These are phyloP conservation scores for Saposhnikovia divaricata DNA, from an alignment of 129 eudicot species.

Conservation along the genomic window DNA sequence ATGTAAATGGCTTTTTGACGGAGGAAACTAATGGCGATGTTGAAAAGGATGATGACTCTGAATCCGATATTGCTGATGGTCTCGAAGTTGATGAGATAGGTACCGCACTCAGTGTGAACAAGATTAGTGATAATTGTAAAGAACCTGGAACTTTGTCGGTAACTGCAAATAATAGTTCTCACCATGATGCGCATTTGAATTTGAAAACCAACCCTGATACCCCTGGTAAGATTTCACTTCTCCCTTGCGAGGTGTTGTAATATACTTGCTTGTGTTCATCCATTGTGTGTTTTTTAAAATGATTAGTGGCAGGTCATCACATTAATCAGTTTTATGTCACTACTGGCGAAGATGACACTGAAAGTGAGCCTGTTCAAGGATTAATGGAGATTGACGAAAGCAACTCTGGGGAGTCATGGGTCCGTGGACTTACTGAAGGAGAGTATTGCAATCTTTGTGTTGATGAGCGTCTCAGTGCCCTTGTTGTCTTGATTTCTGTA, in stretches of 20 bases:
- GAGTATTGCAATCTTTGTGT: conserved; percentile 89
- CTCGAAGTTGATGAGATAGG: conserved; percentile 69
- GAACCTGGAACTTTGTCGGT: conserved; percentile 25
- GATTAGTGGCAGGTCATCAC: conserved; percentile 7
- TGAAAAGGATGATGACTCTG: conserved; percentile 78
- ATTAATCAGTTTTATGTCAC: conserved; percentile 10
- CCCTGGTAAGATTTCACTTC: conserved; percentile 25
- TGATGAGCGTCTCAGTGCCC: conserved; percentile 92
- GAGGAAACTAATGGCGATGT: conserved; percentile 66
- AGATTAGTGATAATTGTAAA: conserved; percentile 14
- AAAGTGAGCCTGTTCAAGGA: conserved; percentile 34
- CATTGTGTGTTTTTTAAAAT: neutral
- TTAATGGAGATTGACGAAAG: conserved; percentile 69
- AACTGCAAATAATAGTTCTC: conserved; percentile 22
- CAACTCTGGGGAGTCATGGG: conserved; percentile 75
- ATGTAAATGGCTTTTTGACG: conserved; percentile 47
- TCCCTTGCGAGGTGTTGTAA: conserved; percentile 5
- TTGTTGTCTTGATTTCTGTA: conserved; percentile 68
- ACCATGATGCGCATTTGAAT: conserved; percentile 24
- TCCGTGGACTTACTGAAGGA: conserved; percentile 90
- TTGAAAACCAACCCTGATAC: conserved; percentile 7
- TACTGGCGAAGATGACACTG: conserved; percentile 29
- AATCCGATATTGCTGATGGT: conserved; percentile 71
- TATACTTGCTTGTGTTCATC: neutral
- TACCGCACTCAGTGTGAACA: conserved; percentile 30